These are phyloP conservation scores for Lactifluus volemus DNA, from an alignment of 768 basidiomycete species.

Conservation along the genomic window DNA sequence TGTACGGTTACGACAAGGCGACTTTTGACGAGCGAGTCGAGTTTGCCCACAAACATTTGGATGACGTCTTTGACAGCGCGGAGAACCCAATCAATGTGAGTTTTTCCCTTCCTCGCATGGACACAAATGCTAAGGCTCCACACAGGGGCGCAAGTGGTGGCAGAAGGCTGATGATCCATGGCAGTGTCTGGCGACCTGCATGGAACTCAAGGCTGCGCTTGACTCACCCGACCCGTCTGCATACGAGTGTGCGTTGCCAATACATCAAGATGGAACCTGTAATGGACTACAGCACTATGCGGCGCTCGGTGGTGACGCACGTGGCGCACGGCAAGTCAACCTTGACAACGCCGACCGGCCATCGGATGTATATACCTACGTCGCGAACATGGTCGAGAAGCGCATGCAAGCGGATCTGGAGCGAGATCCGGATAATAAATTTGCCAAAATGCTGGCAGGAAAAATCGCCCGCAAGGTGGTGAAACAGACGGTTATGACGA, in stretches of 20 bases:
- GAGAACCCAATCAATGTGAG: constrained; percentile 66
- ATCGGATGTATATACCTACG: constrained; percentile 91
- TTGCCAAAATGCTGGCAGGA: constrained; percentile 57
- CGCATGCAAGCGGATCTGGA: constrained; percentile 46
- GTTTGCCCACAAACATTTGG: constrained; percentile 64
- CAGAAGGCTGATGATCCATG: constrained; percentile 87
- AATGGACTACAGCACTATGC: constrained; percentile 99
- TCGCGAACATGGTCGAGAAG: constrained; percentile 78
- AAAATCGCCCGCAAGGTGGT: constrained; percentile 90
- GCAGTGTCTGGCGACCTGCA: constrained; percentile 92
- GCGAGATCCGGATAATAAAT: constrained; percentile 30
- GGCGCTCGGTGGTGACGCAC: constrained; percentile 85
- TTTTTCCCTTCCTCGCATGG: constrained; percentile 8
- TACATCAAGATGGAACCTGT: constrained; percentile 98
- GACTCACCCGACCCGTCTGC: constrained; percentile 52
- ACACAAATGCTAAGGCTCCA: constrained; percentile 1
- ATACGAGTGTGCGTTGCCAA: constrained; percentile 65
- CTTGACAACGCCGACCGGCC: constrained; percentile 76
- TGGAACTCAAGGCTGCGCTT: constrained; percentile 77
- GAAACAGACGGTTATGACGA: constrained; percentile 99
- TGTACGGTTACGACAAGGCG: constrained; percentile 92
- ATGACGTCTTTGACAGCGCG: constrained; percentile 77
- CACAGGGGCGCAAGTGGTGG: constrained; percentile 81
- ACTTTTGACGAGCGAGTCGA: constrained; percentile 86
- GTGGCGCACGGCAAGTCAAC: constrained; percentile 90